Evolutionary conservation across 2,329 filamentous ascomycete species (phyloP).

Genomic region (Hypoxylon sp.): DNA sequence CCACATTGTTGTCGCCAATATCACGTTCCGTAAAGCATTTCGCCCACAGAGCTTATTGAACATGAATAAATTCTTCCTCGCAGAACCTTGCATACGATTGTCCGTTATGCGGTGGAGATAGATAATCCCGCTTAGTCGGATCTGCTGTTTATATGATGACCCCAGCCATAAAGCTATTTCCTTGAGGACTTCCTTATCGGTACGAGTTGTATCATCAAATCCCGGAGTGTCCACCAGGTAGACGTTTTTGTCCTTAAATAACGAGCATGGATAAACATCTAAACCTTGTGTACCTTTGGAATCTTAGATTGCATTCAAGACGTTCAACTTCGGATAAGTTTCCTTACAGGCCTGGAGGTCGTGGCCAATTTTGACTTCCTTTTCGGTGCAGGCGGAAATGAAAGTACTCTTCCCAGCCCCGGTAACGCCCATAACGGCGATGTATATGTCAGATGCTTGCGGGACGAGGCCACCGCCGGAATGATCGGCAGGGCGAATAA

Average conservation of each 20-base stretch:
- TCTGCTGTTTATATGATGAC: slow-evolving; percentile 51
- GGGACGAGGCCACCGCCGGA: neutral
- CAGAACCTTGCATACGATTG: slow-evolving; percentile 58
- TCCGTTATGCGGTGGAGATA: slow-evolving; percentile 64
- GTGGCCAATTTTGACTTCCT: slow-evolving; percentile 54
- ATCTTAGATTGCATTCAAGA: neutral
- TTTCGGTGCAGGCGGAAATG: slow-evolving; percentile 56
- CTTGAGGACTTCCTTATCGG: slow-evolving; percentile 62
- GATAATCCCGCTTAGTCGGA: slow-evolving; percentile 60
- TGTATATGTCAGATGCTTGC: slow-evolving; percentile 1
- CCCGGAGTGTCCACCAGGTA: slow-evolving; percentile 63
- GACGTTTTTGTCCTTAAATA: slow-evolving; percentile 50
- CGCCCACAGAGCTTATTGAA: slow-evolving; percentile 62
- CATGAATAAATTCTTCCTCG: slow-evolving; percentile 60
- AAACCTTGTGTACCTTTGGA: slow-evolving; percentile 53
- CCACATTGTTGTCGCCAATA: slow-evolving; percentile 63
- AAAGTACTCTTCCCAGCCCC: slow-evolving; percentile 59
- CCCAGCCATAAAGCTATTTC: slow-evolving; percentile 60
- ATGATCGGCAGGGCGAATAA: neutral
- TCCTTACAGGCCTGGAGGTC: slow-evolving; percentile 54
- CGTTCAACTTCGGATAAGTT: neutral
- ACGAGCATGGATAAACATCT: slow-evolving; percentile 49
- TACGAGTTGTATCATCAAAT: slow-evolving; percentile 62
- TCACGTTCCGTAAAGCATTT: slow-evolving; percentile 58
- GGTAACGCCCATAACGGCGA: slow-evolving; percentile 51